A percentile compares a stretch with the other conserved stretches of the same genome.
Conservation (phyloP, 331 rosid species). For the Acacia pycnantha region DNA sequence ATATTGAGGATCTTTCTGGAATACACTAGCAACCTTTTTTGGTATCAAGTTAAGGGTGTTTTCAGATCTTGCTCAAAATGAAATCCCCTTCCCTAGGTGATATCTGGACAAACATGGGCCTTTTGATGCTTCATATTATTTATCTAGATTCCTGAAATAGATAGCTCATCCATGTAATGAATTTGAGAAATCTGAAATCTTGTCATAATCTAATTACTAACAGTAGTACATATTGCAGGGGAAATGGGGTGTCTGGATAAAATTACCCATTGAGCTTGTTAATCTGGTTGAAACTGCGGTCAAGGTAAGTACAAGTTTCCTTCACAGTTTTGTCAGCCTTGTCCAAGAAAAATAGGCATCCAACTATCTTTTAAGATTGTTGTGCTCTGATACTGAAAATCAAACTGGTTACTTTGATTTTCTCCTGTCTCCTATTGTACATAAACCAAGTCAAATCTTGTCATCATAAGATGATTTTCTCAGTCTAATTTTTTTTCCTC, state of each 20-base stretch:
- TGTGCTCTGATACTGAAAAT: not conserved
- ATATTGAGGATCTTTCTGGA: not conserved
- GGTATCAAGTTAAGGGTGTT: not conserved
- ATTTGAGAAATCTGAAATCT: not conserved
- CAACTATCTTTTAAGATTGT: not conserved
- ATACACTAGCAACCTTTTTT: not conserved
- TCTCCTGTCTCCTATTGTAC: not conserved
- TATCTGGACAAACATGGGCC: not conserved
- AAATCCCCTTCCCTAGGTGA: not conserved
- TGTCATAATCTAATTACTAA: not conserved
- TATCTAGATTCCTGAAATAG: not conserved
- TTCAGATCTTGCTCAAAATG: not conserved
- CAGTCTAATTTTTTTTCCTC: not conserved
- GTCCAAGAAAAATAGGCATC: not conserved
- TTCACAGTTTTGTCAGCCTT: not conserved
- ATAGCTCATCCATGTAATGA: not conserved
- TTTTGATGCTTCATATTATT: not conserved
- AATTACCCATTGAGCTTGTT: slow-evolving; percentile 63
- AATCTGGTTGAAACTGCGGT: slow-evolving; percentile 62
- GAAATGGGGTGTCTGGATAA: slow-evolving; percentile 80
- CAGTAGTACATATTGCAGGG: slow-evolving; percentile 43
- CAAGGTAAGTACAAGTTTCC: slow-evolving; percentile 44
- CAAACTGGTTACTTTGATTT: not conserved
- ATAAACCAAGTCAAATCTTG: not conserved
- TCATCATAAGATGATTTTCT: not conserved